Conservation (phyloP, 371 early-diverging fungal species). For the Mortierella sp. region DNA sequence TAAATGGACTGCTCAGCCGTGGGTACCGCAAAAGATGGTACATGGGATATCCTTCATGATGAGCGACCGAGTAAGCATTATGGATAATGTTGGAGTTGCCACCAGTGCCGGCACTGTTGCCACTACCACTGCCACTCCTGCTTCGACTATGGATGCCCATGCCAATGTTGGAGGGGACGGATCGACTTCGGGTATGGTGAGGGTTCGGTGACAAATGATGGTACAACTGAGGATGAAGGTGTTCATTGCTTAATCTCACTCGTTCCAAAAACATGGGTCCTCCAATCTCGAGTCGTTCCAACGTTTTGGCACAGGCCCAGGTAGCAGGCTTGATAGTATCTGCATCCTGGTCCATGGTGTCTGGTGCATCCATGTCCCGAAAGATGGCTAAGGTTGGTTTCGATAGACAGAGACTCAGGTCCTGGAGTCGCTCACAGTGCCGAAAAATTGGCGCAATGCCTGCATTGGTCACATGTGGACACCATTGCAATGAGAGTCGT, state of each 20-base stretch:
- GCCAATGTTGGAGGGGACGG: background rate
- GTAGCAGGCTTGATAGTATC: constrained; percentile 4
- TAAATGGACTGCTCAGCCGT: constrained; percentile 33
- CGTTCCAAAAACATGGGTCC: constrained; percentile 48
- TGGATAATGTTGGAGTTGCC: constrained; percentile 18
- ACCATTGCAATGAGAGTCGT: constrained; percentile 41
- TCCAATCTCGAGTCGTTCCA: constrained; percentile 36
- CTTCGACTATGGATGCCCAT: background rate
- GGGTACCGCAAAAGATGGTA: constrained; percentile 39
- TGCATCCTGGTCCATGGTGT: background rate
- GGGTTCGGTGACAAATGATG: constrained; percentile 47
- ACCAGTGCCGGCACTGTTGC: constrained; percentile 1
- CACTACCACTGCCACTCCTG: background rate
- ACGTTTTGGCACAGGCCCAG: constrained; percentile 41
- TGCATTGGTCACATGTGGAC: constrained; percentile 39
- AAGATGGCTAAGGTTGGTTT: constrained; percentile 36
- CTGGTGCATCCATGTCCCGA: constrained; percentile 6
- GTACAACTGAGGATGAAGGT: constrained; percentile 41
- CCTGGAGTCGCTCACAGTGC: constrained; percentile 24
- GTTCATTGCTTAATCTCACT: constrained; percentile 26
- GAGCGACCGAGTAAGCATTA: constrained; percentile 31
- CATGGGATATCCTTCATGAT: constrained; percentile 46
- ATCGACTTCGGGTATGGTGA: constrained; percentile 26
- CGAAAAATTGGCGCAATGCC: constrained; percentile 32
- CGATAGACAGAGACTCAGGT: constrained; percentile 29